Conservation (phyloP, 108 stramenopile species). For the Chaetoceros muelleri region DNA sequence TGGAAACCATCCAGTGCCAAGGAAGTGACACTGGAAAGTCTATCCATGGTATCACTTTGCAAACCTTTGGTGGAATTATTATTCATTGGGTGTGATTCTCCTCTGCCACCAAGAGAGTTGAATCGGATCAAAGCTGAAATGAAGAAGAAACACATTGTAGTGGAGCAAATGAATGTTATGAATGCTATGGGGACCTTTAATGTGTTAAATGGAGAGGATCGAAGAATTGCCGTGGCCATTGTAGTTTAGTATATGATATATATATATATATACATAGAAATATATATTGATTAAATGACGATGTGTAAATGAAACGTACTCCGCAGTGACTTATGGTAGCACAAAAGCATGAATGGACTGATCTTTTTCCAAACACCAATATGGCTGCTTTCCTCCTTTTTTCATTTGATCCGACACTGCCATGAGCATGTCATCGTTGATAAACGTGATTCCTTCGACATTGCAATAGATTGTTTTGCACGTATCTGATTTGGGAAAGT, state of each 20-base stretch:
- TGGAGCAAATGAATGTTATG: constrained; percentile 49
- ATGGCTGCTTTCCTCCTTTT: constrained; percentile 34
- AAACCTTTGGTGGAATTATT: constrained; percentile 51
- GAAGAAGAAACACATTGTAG: constrained; percentile 27
- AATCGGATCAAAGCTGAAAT: constrained; percentile 36
- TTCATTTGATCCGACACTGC: constrained; percentile 77
- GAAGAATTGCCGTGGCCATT: constrained; percentile 55
- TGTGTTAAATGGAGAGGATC: constrained; percentile 81
- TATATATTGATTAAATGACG: not conserved
- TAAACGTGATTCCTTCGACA: constrained; percentile 66
- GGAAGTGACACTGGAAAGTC: constrained; percentile 49
- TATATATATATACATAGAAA: not conserved
- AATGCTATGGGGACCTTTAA: constrained; percentile 82
- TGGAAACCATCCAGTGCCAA: constrained; percentile 33
- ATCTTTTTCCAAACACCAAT: constrained; percentile 57
- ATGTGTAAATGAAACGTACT: not conserved
- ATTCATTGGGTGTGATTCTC: constrained; percentile 45
- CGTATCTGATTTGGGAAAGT: constrained; percentile 43
- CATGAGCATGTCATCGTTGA: constrained; percentile 52
- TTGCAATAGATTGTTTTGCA: constrained; percentile 66
- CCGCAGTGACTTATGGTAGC: constrained; percentile 22
- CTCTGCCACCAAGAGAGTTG: constrained; percentile 35
- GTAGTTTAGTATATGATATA: constrained; percentile 8
- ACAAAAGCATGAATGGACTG: constrained; percentile 66
- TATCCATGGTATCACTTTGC: constrained; percentile 35